Evolutionary conservation across 495 filamentous ascomycete species (phyloP).

Genomic region (Pyronema omphalodes): DNA sequence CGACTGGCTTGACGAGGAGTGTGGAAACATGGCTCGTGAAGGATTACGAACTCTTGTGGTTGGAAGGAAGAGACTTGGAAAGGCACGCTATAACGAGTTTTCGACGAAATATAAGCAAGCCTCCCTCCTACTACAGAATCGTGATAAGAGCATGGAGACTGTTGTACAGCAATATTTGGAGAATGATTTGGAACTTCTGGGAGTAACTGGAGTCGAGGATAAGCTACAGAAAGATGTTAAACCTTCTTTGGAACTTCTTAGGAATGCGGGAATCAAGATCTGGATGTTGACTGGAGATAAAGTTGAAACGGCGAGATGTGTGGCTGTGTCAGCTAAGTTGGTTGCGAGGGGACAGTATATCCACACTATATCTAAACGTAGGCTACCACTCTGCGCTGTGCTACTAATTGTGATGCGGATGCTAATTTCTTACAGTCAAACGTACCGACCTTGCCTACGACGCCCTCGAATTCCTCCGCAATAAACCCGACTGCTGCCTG

Average conservation of each 20-base stretch:
- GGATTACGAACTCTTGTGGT: constrained; percentile 88
- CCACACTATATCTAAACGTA: constrained; percentile 69
- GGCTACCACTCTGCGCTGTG: constrained; percentile 4
- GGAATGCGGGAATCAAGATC: constrained; percentile 97
- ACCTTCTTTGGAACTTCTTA: constrained; percentile 76
- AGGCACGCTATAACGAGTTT: constrained; percentile 63
- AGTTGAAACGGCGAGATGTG: constrained; percentile 91
- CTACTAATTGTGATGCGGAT: constrained; percentile 5
- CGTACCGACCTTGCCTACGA: constrained; percentile 65
- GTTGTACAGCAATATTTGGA: constrained; percentile 71
- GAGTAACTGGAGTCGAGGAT: constrained; percentile 95
- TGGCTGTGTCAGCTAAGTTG: constrained; percentile 83
- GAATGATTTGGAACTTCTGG: constrained; percentile 71
- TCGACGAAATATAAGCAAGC: constrained; percentile 55
- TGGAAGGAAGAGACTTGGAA: constrained; percentile 62
- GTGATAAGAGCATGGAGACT: constrained; percentile 63
- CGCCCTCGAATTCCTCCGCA: constrained; percentile 68
- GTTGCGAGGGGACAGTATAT: constrained; percentile 93
- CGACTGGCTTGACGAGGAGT: constrained; percentile 98
- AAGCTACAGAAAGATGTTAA: constrained; percentile 92
- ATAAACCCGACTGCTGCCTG: constrained; percentile 65
- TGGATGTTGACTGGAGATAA: constrained; percentile 99
- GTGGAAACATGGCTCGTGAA: constrained; percentile 95
- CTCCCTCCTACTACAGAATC: constrained; percentile 54
- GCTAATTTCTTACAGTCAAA: constrained; percentile 28